A percentile compares a stretch with the other conserved stretches of the same genome.
These are phyloP conservation scores for Ustilago shanxiensis DNA, from an alignment of 1,284 basidiomycete genomes.

Conservation along the genomic window DNA sequence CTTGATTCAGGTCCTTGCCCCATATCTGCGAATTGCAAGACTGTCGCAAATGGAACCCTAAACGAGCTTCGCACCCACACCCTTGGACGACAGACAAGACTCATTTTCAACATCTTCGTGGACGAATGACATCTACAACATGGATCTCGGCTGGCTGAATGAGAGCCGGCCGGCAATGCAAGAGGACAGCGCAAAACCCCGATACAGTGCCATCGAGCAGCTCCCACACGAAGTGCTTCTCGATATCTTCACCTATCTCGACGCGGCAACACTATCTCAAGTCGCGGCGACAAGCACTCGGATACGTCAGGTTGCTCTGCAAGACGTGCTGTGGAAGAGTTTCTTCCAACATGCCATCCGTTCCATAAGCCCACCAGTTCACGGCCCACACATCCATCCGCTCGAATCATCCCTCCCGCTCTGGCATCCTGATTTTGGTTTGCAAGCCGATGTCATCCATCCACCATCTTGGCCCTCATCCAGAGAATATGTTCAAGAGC, in stretches of 20 bases:
- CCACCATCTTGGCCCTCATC: conserved; percentile 33
- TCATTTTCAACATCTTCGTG: neutral
- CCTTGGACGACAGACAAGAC: neutral
- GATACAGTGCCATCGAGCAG: conserved; percentile 21
- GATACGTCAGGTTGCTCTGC: conserved; percentile 28
- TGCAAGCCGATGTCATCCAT: conserved; percentile 31
- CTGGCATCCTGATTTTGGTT: conserved; percentile 47
- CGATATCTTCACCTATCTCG: conserved; percentile 37
- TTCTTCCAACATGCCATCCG: conserved; percentile 26
- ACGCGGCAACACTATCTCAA: conserved; percentile 19
- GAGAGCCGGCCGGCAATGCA: neutral
- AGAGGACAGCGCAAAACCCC: neutral
- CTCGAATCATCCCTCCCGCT: conserved; percentile 33
- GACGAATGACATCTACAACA: conserved; percentile 6
- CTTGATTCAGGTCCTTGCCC: neutral
- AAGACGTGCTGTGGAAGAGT: conserved; percentile 43
- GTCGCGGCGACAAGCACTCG: conserved; percentile 24
- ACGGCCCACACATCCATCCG: conserved; percentile 22
- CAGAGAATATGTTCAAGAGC: conserved; percentile 15
- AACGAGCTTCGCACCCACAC: neutral
- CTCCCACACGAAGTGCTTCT: conserved; percentile 41
- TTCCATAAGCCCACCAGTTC: conserved; percentile 29
- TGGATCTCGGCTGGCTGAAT: conserved; percentile 12
- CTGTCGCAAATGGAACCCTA: neutral
- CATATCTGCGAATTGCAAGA: neutral